Conservation (phyloP, 208 protist genomes). For the Wallacemonas rigidus region DNA sequence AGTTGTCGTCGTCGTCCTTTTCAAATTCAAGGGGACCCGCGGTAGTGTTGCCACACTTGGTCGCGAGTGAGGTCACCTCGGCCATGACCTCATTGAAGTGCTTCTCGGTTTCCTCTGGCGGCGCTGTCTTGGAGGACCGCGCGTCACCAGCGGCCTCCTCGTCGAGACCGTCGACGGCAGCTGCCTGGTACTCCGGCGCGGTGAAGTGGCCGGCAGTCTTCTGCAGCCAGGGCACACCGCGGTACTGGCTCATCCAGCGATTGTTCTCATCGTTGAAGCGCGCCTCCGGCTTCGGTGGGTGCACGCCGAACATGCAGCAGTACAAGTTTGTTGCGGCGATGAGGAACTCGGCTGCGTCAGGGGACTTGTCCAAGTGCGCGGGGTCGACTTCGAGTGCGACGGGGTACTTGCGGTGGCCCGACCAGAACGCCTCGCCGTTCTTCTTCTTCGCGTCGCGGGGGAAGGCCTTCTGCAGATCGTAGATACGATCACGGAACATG, state of each 20-base stretch:
- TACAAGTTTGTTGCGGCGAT: conserved; percentile 79
- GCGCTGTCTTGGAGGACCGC: conserved; percentile 17
- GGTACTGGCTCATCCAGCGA: conserved; percentile 87
- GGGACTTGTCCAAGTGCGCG: conserved; percentile 22
- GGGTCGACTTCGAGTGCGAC: conserved; percentile 48
- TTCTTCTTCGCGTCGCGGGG: conserved; percentile 95
- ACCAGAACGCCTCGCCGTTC: conserved; percentile 93
- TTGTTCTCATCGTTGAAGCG: conserved; percentile 82
- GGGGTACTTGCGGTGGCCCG: conserved; percentile 88
- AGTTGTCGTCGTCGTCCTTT: conserved; percentile 96
- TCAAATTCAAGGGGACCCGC: conserved; percentile 90
- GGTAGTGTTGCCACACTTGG: conserved; percentile 46
- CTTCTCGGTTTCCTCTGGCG: conserved; percentile 55
- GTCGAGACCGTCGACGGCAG: conserved; percentile 72
- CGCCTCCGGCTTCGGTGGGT: conserved; percentile 79
- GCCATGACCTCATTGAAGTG: conserved; percentile 40
- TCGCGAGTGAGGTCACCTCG: conserved; percentile 41
- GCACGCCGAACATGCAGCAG: conserved; percentile 86
- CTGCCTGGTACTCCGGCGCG: conserved; percentile 50
- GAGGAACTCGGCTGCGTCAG: conserved; percentile 69
- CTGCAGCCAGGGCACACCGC: conserved; percentile 59
- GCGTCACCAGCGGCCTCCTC: conserved; percentile 65
- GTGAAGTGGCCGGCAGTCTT: conserved; percentile 28
- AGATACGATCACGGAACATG: conserved; percentile 96
- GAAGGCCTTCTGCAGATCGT: conserved; percentile 97